A percentile compares a stretch with the other conserved stretches of the same genome.
phyloP scores from a whole-genome alignment of 805 yeast genomes.

The Candida succiphila region DNA sequence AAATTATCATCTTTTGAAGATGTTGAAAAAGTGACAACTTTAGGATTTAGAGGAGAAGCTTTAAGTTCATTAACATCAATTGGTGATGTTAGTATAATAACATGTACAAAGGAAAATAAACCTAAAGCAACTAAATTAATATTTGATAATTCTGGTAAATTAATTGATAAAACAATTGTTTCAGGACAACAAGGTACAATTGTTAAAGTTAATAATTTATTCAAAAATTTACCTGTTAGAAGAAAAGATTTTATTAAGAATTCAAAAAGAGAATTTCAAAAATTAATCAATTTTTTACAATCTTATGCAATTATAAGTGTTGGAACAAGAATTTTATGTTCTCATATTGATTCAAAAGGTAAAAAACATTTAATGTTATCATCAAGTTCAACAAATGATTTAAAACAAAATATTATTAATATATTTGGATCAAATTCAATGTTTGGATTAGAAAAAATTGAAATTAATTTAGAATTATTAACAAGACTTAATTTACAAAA shows the following conservation, averaged over 20 bases:
- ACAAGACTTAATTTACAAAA: constrained; percentile 14
- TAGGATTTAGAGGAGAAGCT: constrained; percentile 82
- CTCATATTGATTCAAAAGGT: constrained; percentile 36
- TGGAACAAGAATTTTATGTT: constrained; percentile 49
- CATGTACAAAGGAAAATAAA: constrained; percentile 34
- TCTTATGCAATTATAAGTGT: constrained; percentile 56
- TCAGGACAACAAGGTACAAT: constrained; percentile 66
- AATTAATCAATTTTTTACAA: constrained; percentile 53
- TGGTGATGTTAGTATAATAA: constrained; percentile 35
- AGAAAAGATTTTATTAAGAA: constrained; percentile 62
- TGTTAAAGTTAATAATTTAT: constrained; percentile 47
- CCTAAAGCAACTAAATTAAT: constrained; percentile 51
- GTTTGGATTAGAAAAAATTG: constrained; percentile 45
- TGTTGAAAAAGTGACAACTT: constrained; percentile 35
- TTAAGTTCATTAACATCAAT: constrained; percentile 59
- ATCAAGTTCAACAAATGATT: constrained; percentile 39
- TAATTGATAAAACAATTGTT: constrained; percentile 25
- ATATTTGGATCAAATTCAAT: constrained; percentile 64
- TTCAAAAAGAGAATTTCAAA: constrained; percentile 60
- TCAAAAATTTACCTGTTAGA: constrained; percentile 72
- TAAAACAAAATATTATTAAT: constrained; percentile 50
- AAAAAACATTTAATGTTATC: constrained; percentile 47
- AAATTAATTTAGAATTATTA: constrained; percentile 28
- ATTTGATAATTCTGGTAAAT: constrained; percentile 45
- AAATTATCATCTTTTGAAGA: constrained; percentile 51